Evolutionary conservation across 2,329 filamentous ascomycete genomes (phyloP), one percentile per base, ranked within the genome.

Genomic region (Amylocarpus encephaloides): DNA sequence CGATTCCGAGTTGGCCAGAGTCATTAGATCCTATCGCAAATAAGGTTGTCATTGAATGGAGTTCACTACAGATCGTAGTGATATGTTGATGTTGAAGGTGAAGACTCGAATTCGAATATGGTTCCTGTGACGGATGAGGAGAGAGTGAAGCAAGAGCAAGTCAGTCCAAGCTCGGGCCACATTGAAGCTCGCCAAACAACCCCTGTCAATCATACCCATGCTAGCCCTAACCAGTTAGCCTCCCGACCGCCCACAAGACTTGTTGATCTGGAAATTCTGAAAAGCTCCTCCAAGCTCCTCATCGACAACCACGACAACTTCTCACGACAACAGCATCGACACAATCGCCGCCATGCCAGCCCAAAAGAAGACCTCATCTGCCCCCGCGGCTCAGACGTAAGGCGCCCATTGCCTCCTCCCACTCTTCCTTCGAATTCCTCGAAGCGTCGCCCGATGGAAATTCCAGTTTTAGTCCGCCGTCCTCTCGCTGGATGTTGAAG

Each of bases 21-120:
- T 85, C 83, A 61, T 91, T 91, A 4, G 87, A 91, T 30, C 86
- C 86, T 42, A 90, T 74, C 2, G 86, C 78, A 60, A 83, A 87
- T 15, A 88, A 64, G 1, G 70, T 67, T n/a, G 72, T 66, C 75
- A 81, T 77, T 38, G 36, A 26, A 26, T 26, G 22, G 22, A 4
- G 22, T 26, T 26, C 22, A 26, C 22, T 4, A 7, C 22, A 26
- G 7, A 26, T 26, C 7, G 22, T 26, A 26, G 22, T 26, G 22
- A 26, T n/a, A n/a, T 26, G 22, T 26, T 26, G 22, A 26, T 26
- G n/a, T 26, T 26, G 22, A 26, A 26, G 7, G 22, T 26, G 22
- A 26, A 4, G 4, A 4, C 22, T n/a, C n/a, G n/a, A n/a, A n/a
- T n/a, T n/a, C n/a, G n/a, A n/a, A n/a, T n/a, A n/a, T n/a, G n/a